Evolutionary conservation across 306 rosid genomes (phyloP).

Genomic region (cucumber (Cucumis sativus)): Cucumber_9930_V3 NC_026657.2:9648501-9649000

Average conservation of each 20-base stretch:
- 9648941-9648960: conserved; percentile 62
- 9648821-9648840: conserved; percentile 64
- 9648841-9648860: conserved; percentile 95
- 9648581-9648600: not conserved
- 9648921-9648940: conserved; percentile 85
- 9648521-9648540: conserved; percentile 80
- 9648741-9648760: conserved; percentile 86
- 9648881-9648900: conserved; percentile 68
- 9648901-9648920: conserved; percentile 79
- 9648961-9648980: conserved; percentile 87
- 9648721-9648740: conserved; percentile 69
- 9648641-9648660: conserved; percentile 99
- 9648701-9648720: conserved; percentile 84
- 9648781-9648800: conserved; percentile 13
- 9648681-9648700: conserved; percentile 90
- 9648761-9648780: conserved; percentile 41
- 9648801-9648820: conserved; percentile 7
- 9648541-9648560: conserved; percentile 48
- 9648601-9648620: not conserved
- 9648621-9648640: conserved; percentile 47
- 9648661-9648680: conserved; percentile 92
- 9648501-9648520: conserved; percentile 90
- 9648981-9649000: conserved; percentile 84
- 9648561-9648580: not conserved
- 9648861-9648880: conserved; percentile 67